A percentile compares a stretch with the other conserved stretches of the same genome.
Evolutionary conservation across 305 asterid genomes (phyloP).

Genomic region (Rubia tinctorum): DNA sequence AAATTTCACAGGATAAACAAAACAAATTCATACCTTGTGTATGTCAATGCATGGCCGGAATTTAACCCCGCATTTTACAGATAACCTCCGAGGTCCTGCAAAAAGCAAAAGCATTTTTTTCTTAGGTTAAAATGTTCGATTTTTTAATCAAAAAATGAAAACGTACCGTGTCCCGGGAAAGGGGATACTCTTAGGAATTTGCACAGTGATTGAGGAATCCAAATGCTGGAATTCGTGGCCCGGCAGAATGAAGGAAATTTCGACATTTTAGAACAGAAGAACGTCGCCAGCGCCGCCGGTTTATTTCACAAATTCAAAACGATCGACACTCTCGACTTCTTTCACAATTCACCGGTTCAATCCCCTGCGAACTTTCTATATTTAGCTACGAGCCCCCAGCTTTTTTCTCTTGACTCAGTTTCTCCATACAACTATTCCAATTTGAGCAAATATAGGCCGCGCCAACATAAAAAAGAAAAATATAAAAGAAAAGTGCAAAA

Average conservation of each 20-base stretch:
- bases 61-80: slow-evolving; percentile 52
- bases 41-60: slow-evolving; percentile 99
- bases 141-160: slow-evolving; percentile 2
- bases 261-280: slow-evolving; percentile 23
- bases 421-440: not conserved
- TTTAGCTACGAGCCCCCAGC: not conserved
- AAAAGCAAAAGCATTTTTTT: slow-evolving; percentile 2
- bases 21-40: slow-evolving; percentile 60
- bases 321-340: not conserved
- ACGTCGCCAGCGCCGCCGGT: not conserved
- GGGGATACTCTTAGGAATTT: slow-evolving; percentile 31
- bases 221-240: slow-evolving; percentile 17
- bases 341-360: not conserved
- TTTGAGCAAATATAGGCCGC: not conserved
- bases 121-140: not conserved
- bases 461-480: not conserved
- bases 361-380: not conserved
- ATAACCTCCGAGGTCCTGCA: slow-evolving; percentile 51
- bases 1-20: not conserved
- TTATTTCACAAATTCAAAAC: not conserved
- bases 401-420: not conserved
- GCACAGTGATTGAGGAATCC: slow-evolving; percentile 26
- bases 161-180: slow-evolving; percentile 29
- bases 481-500: too few relatives aligned
- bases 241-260: slow-evolving; percentile 15